A percentile compares a stretch with the other conserved stretches of the same genome.
Evolutionary conservation across 306 rosid species (phyloP).

Genomic region (Biancaea sappan): DNA sequence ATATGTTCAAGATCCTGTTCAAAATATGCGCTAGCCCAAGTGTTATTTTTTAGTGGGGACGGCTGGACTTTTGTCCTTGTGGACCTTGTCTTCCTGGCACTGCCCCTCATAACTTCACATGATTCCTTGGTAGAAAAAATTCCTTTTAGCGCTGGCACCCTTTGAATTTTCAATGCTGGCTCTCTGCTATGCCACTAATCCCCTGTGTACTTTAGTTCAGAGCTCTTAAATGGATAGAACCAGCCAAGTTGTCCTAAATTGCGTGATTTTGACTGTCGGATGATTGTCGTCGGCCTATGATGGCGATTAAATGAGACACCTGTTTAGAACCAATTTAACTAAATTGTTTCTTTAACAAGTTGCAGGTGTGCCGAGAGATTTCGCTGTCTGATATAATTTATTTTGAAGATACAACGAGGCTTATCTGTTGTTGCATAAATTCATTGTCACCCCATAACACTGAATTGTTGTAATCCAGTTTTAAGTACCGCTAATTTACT

Average conservation of each 20-base stretch:
- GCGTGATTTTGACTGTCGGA: background rate
- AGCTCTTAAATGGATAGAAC: background rate
- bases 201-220: background rate
- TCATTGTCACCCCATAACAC: background rate
- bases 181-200: background rate
- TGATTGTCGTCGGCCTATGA: background rate
- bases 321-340: background rate
- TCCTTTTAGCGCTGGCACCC: slow-evolving; percentile 18
- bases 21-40: background rate
- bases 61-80: slow-evolving; percentile 42
- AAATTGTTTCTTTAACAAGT: background rate
- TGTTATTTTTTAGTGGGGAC: slow-evolving; percentile 2
- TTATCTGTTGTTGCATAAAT: background rate
- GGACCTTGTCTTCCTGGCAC: slow-evolving; percentile 38
- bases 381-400: background rate
- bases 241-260: slow-evolving; percentile 9
- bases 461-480: background rate
- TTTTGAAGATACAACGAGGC: background rate
- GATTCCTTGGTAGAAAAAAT: background rate
- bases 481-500: background rate
- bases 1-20: background rate
- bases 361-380: background rate
- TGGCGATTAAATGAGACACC: background rate
- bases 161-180: slow-evolving; percentile 31
- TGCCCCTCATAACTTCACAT: background rate